These are phyloP conservation scores for Boletus insuetus DNA, from an alignment of 768 basidiomycete species.

Conservation along the genomic window DNA sequence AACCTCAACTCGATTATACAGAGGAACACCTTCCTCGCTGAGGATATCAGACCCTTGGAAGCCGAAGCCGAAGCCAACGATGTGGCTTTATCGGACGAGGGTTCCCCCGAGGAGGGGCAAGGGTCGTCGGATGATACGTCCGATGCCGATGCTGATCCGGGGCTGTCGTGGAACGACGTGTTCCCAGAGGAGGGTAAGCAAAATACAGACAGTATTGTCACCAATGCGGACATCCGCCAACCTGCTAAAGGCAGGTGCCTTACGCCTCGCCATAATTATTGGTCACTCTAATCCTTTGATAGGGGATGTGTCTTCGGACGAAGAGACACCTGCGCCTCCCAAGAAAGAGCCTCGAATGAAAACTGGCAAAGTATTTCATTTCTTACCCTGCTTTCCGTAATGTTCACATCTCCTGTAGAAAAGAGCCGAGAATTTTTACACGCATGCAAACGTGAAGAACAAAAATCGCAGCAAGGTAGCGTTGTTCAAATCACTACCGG, in stretches of 20 bases:
- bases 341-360: slow-evolving; percentile 82
- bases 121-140: slow-evolving; percentile 35
- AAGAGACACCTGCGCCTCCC: slow-evolving; percentile 31
- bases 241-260: slow-evolving; percentile 18
- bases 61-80: slow-evolving; percentile 39
- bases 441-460: slow-evolving; percentile 82
- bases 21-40: slow-evolving; percentile 82
- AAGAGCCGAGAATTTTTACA: slow-evolving; percentile 89
- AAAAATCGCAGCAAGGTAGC: slow-evolving; percentile 69
- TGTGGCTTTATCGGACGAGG: slow-evolving; percentile 30
- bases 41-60: slow-evolving; percentile 73
- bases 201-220: slow-evolving; percentile 15
- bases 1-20: slow-evolving; percentile 84
- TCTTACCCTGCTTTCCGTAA: background rate
- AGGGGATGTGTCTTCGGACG: slow-evolving; percentile 34
- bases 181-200: slow-evolving; percentile 54
- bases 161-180: slow-evolving; percentile 84
- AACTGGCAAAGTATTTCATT: slow-evolving; percentile 74
- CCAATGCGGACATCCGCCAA: slow-evolving; percentile 3
- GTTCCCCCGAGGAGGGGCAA: slow-evolving; percentile 42
- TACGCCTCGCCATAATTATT: background rate
- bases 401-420: slow-evolving; percentile 46
- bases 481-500: slow-evolving; percentile 54
- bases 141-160: slow-evolving; percentile 39
- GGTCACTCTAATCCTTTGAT: slow-evolving; percentile 9